Percentiles rank a stretch among this genome's conserved stretches.
Conservation (phyloP, 176 grass and related monocot genomes). For the Triticum monococcum region DNA sequence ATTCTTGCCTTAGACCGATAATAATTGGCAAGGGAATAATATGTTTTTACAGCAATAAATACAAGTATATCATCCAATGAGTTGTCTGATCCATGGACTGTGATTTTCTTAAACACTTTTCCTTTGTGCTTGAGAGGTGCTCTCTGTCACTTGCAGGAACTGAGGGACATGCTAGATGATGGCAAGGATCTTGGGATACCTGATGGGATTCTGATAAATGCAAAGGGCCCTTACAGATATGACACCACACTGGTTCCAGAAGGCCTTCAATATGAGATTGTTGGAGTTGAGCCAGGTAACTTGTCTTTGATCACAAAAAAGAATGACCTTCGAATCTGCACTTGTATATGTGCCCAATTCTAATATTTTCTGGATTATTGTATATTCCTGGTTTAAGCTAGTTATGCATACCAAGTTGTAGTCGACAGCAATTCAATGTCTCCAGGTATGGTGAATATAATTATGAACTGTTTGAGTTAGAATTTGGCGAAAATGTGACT, state of each 20-base stretch:
- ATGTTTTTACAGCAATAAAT: not conserved
- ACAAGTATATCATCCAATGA: not conserved
- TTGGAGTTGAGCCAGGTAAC: conserved; percentile 83
- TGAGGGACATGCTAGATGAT: conserved; percentile 77
- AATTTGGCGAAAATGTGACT: not conserved
- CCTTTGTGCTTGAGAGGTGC: not conserved
- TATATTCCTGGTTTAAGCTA: not conserved
- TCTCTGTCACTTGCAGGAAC: conserved; percentile 55
- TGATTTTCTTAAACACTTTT: not conserved
- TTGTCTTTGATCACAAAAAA: not conserved
- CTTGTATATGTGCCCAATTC: not conserved
- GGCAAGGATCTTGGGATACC: conserved; percentile 72
- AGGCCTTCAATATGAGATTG: conserved; percentile 61
- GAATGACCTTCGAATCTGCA: not conserved
- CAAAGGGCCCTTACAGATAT: conserved; percentile 75
- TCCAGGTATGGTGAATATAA: not conserved
- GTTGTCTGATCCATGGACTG: not conserved
- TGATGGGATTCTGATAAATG: conserved; percentile 81
- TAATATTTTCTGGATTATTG: not conserved
- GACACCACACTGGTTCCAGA: conserved; percentile 56
- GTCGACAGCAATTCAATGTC: not conserved
- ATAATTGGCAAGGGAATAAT: not conserved
- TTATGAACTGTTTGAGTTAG: not conserved
- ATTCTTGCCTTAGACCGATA: not conserved
- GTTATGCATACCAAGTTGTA: not conserved